Evolutionary conservation across 176 grass and related monocot genomes (phyloP).

Genomic region (Elymus sibiricus): DNA sequence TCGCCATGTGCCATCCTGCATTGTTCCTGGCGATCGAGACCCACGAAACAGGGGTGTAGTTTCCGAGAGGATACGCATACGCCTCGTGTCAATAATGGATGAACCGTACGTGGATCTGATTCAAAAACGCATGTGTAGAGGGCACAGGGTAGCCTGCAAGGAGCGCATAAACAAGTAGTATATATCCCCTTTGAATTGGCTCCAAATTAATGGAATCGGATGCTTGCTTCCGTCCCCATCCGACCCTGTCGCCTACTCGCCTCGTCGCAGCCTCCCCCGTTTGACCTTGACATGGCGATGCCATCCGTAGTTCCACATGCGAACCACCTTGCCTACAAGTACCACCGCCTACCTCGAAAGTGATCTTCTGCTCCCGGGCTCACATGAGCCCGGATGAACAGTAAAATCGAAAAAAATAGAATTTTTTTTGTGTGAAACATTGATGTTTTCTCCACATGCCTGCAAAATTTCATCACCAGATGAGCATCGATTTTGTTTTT

Average conservation of each 20-base stretch:
- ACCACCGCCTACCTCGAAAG: not conserved
- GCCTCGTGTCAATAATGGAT: not conserved
- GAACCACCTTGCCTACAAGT: conserved; percentile 16
- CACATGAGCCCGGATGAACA: no score
- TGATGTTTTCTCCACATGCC: no score
- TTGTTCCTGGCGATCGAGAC: not conserved
- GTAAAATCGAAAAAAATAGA: no score
- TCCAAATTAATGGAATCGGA: not conserved
- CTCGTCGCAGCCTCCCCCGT: not conserved
- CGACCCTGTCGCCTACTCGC: not conserved
- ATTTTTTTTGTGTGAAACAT: no score
- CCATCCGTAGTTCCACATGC: not conserved
- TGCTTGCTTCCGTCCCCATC: not conserved
- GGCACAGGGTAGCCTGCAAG: no score
- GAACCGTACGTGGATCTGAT: not conserved
- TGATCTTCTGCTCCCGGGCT: no score
- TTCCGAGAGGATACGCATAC: not conserved
- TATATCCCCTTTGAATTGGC: not conserved
- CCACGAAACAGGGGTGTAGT: not conserved
- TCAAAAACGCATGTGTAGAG: no score
- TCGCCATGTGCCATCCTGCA: not conserved
- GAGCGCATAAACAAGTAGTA: no score
- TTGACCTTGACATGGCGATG: not conserved
- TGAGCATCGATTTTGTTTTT: no score
- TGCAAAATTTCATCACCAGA: no score